These are phyloP conservation scores for Pseudonectria buxi DNA, from an alignment of 2,329 filamentous ascomycete species.

Conservation along the genomic window DNA sequence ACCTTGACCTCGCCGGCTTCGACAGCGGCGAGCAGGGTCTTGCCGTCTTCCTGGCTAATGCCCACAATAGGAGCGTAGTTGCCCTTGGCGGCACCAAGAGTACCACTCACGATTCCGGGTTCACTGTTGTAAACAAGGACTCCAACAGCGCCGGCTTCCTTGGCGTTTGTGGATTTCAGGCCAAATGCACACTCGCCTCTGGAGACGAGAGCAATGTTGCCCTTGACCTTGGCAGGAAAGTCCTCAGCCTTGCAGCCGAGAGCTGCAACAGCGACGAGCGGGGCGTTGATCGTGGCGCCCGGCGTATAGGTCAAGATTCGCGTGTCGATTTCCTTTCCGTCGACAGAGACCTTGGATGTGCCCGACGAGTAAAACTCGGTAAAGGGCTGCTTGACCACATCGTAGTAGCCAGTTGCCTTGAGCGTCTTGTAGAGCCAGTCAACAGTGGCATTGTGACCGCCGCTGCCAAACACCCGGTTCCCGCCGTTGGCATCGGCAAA, in stretches of 20 bases:
- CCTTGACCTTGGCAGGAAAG: conserved; percentile 45
- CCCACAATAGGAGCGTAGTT: conserved; percentile 46
- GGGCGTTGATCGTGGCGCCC: conserved; percentile 32
- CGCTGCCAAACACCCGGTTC: conserved; percentile 38
- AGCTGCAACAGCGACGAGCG: conserved; percentile 41
- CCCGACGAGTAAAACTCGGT: conserved; percentile 31
- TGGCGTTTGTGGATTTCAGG: conserved; percentile 50
- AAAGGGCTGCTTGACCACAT: conserved; percentile 39
- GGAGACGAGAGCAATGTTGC: conserved; percentile 52
- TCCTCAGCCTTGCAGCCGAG: conserved; percentile 48
- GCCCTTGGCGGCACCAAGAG: conserved; percentile 42
- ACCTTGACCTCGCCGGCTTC: conserved; percentile 26
- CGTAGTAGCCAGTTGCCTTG: conserved; percentile 32
- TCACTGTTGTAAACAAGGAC: conserved; percentile 59
- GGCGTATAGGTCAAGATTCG: conserved; percentile 44
- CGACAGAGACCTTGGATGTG: conserved; percentile 23
- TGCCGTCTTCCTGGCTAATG: conserved; percentile 42
- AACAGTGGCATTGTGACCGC: conserved; percentile 40
- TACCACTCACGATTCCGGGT: conserved; percentile 43
- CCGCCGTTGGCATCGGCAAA: conserved; percentile 36
- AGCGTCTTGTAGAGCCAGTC: conserved; percentile 38
- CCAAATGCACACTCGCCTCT: conserved; percentile 55
- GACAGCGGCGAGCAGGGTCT: conserved; percentile 25
- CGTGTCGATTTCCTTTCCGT: conserved; percentile 20
- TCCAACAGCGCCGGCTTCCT: conserved; percentile 48